These are phyloP conservation scores for Ustilago loliicola DNA, from an alignment of 1,284 basidiomycete species.

Conservation along the genomic window DNA sequence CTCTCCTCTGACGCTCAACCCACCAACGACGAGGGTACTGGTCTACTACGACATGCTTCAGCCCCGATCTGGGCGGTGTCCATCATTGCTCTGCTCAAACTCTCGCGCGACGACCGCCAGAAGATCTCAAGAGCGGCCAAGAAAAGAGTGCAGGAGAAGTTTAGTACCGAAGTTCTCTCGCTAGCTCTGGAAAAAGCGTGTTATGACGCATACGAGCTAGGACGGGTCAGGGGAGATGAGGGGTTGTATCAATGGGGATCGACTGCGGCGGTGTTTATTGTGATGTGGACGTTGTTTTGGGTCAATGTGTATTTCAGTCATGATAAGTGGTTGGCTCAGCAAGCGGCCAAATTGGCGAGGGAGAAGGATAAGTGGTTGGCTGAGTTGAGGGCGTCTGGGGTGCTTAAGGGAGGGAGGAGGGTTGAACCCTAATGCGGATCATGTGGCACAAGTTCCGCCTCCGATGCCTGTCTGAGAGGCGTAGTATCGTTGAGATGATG, in stretches of 20 bases:
- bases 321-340: constrained; percentile 41
- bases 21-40: constrained; percentile 47
- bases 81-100: constrained; percentile 35
- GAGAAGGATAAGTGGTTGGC: constrained; percentile 46
- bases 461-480: constrained; percentile 5
- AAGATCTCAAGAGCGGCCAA: constrained; percentile 27
- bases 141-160: constrained; percentile 34
- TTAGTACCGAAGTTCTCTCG: constrained; percentile 51
- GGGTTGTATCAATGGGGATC: constrained; percentile 57
- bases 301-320: constrained; percentile 49
- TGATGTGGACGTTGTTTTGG: constrained; percentile 46
- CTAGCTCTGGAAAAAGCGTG: constrained; percentile 46
- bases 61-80: constrained; percentile 53
- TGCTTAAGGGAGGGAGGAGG: neutral
- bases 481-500: no score
- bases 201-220: constrained; percentile 46
- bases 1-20: constrained; percentile 42
- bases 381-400: constrained; percentile 16
- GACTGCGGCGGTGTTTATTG: constrained; percentile 34
- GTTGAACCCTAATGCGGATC: constrained; percentile 16
- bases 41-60: constrained; percentile 50
- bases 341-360: constrained; percentile 37
- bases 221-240: constrained; percentile 49
- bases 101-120: constrained; percentile 16
- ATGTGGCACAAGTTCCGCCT: constrained; percentile 17